Base-by-base conservation (phyloP, 768 basidiomycete genomes). In the Tephrocybe rancida region DNA sequence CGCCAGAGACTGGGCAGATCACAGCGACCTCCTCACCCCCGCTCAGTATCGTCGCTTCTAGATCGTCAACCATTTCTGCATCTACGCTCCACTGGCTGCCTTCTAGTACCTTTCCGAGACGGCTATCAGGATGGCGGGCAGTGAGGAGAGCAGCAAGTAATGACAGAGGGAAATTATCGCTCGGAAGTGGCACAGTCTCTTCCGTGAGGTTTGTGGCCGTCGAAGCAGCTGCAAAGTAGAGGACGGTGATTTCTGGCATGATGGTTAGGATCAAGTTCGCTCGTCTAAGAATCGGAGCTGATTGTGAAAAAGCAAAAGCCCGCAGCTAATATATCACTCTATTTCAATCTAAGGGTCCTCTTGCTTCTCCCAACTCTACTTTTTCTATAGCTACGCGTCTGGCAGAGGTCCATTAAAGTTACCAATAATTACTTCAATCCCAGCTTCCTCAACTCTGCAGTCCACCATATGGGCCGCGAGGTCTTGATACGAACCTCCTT, bases 381-480 rank as follows among this genome's bases (percentile, higher is more conserved):
- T 32, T n/a, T n/a, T n/a, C n/a, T n/a, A n/a, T n/a, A n/a, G n/a
- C n/a, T n/a, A n/a, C n/a, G n/a, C n/a, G n/a, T n/a, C n/a, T n/a
- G n/a, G n/a, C n/a, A n/a, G n/a, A n/a, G n/a, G n/a, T n/a, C n/a
- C n/a, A n/a, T n/a, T n/a, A n/a, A n/a, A n/a, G n/a, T n/a, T n/a
- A n/a, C n/a, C n/a, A n/a, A n/a, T n/a, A n/a, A 39, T 54, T 50
- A 57, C 24, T 46, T 35, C 46, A 61, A 47, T 25, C 56, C 59
- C 52, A 56, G 61, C 44, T 59, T 61, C 62, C 65, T 79, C 56
- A 94, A 68, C 67, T 94, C 93, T 45, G 81, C 86, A 21, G 88
- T 89, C 96, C 95, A 99, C 82, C 92, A 88, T 38, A 99, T 88
- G 0, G 94, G 90, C 45, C 79, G 82, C 21, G 87, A 82, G 0